These are phyloP conservation scores for Ajuga chamaepitys DNA, from an alignment of 257 asterid species.

Conservation along the genomic window DNA sequence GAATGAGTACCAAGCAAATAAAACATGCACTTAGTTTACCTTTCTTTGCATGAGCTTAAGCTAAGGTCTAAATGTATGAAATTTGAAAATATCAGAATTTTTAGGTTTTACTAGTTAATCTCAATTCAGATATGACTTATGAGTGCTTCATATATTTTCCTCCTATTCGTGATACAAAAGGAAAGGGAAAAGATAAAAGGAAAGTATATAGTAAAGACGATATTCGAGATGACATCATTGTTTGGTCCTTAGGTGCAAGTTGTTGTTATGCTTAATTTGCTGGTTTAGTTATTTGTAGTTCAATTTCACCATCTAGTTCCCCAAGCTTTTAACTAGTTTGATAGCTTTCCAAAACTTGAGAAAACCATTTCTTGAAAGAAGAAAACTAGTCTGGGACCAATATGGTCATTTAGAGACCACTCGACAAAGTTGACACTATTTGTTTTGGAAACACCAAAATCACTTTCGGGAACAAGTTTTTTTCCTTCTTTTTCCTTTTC, in stretches of 20 bases:
- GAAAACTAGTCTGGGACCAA: constrained; percentile 1
- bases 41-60: too few relatives aligned
- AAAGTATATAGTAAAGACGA: neutral
- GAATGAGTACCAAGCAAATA: too few relatives aligned
- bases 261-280: neutral
- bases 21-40: too few relatives aligned
- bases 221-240: neutral
- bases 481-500: too few relatives aligned
- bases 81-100: too few relatives aligned
- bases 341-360: constrained; percentile 2
- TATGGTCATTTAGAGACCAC: constrained; percentile 3
- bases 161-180: too few relatives aligned
- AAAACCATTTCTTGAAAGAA: neutral
- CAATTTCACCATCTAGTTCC: neutral
- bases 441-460: constrained; percentile 5
- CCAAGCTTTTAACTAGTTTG: neutral
- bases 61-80: too few relatives aligned
- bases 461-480: neutral
- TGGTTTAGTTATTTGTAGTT: constrained; percentile 17
- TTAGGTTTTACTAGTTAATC: too few relatives aligned
- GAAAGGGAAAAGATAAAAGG: neutral
- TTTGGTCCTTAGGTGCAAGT: constrained; percentile 1
- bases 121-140: too few relatives aligned
- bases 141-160: too few relatives aligned
- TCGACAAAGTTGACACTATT: constrained; percentile 10